Conservation (phyloP, 2,329 filamentous ascomycete species). For the Pseudocercospora fijiensis region DNA sequence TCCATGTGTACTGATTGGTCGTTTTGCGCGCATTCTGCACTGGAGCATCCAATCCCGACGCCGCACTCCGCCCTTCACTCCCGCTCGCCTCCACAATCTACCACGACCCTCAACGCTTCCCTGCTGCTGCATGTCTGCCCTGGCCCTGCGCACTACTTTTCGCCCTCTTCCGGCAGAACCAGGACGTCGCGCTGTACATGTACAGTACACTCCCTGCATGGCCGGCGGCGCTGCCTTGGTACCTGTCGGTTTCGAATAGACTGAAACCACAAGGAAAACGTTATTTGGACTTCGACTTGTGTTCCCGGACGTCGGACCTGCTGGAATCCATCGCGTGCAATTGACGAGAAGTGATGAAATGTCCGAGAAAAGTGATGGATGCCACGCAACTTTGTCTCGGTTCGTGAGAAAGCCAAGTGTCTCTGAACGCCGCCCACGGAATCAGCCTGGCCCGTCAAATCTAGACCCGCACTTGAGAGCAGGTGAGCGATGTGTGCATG, state of each 20-base stretch:
- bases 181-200: neutral
- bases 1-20: conserved; percentile 11
- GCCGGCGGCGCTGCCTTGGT: conserved; percentile 6
- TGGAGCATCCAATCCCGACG: conserved; percentile 7
- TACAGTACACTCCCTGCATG: conserved; percentile 4
- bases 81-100: conserved; percentile 11
- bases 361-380: conserved; percentile 6
- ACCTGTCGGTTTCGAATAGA: conserved; percentile 11
- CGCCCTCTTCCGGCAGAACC: neutral
- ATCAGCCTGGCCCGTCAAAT: neutral
- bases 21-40: conserved; percentile 5
- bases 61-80: neutral
- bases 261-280: conserved; percentile 13
- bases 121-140: conserved; percentile 8
- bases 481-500: neutral
- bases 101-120: conserved; percentile 16
- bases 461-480: neutral
- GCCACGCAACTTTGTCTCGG: neutral
- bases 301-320: neutral
- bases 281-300: conserved; percentile 11
- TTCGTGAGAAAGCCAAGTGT: neutral
- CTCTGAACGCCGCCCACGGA: neutral
- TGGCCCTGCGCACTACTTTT: neutral
- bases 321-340: neutral
- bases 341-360: neutral